Base-by-base conservation (phyloP, 1,139 yeast species). In the Scheffersomyces insectosa region DNA sequence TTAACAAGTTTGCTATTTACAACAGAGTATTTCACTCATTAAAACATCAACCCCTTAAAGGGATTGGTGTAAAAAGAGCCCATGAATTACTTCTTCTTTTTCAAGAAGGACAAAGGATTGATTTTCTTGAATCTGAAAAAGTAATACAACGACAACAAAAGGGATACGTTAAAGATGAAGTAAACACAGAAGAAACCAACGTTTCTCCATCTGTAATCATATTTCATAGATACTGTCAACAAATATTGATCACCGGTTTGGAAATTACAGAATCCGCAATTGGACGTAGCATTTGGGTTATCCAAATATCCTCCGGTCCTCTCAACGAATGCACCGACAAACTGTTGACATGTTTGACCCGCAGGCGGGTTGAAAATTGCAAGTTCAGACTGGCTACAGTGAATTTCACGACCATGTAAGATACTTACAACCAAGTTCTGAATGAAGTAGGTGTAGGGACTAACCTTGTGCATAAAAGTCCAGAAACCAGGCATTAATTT, bases 381-480 rank as follows among this genome's bases (percentile, higher is more conserved):
- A 44, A 68, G 67, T 56, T 86, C 95, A 36, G 64, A 62, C 2
- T 56, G 50, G 3, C 70, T 57, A 61, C 95, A 86, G 7, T 14
- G 20, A 14, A 31, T 31, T 5, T 15, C 7, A 14, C 34, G 34
- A 13, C 77, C 71, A 46, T 84, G 86, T 28, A 84, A 62, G 45
- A 83, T 65, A 3, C 67, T 47, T 16, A 79, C 63, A 37, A 83
- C 70, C 56, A 84, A 65, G 34, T 82, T 83, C 42, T 81, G 82
- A 42, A 85, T 75, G 51, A 82, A 70, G 55, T 85, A 86, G 1
- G 89, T 83, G 63, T 80, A 78, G 20, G 93, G 93, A 5, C 87
- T 80, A 2, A 77, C 77, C 56, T 83, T 79, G 67, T 83, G 80
- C 88, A 86, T 83, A 43, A 65, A 65, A 1, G 60, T 63, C 84